Evolutionary conservation across 1,284 basidiomycete genomes (phyloP).

Genomic region (Stereum hirsutum): DNA sequence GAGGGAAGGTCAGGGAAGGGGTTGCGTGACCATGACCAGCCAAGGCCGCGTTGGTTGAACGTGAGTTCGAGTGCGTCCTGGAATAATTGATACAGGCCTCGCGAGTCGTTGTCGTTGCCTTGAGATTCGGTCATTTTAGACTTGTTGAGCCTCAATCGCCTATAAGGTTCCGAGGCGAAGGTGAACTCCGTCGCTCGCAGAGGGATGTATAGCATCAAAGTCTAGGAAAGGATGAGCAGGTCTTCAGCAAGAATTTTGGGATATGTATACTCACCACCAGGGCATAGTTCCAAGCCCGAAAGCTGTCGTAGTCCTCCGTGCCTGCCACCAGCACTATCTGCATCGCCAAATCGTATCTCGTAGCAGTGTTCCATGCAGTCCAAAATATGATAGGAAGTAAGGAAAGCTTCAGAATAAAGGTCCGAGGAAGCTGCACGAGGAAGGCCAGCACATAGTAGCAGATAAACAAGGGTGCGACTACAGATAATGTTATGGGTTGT

Average conservation of each 20-base stretch:
- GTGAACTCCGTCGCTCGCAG: conserved; percentile 13
- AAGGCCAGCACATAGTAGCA: conserved; percentile 37
- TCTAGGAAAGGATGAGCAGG: conserved; percentile 1
- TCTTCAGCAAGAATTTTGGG: background rate
- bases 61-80: conserved; percentile 8
- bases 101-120: background rate
- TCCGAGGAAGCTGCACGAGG: conserved; percentile 35
- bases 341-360: conserved; percentile 28
- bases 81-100: background rate
- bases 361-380: conserved; percentile 28
- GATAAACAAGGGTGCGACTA: conserved; percentile 28
- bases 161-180: conserved; percentile 1
- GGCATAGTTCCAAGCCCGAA: conserved; percentile 26
- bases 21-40: conserved; percentile 9
- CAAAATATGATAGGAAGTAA: conserved; percentile 34
- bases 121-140: conserved; percentile 1
- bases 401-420: conserved; percentile 30
- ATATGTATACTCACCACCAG: conserved; percentile 25
- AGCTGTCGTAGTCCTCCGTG: conserved; percentile 18
- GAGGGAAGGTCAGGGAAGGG: too few species aligned
- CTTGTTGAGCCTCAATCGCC: conserved; percentile 3
- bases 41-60: conserved; percentile 10
- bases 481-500: conserved; percentile 7
- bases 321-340: conserved; percentile 9
- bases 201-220: conserved; percentile 6